Percentiles rank a stretch among this genome's conserved stretches.
Conservation (phyloP, 2,329 filamentous ascomycete genomes). For the Penicillium sp. region DNA sequence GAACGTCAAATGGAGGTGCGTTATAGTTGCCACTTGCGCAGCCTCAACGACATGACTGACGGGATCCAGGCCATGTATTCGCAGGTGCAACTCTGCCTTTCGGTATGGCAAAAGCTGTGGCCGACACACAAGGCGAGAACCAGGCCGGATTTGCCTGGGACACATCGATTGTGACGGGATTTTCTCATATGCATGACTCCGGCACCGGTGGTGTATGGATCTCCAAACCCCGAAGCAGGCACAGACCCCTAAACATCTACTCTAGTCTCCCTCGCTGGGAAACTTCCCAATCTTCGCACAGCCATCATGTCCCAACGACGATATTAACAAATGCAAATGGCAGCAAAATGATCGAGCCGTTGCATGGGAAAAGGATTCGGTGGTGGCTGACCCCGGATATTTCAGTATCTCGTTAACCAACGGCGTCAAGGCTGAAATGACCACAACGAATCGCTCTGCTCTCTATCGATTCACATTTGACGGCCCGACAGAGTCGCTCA, state of each 20-base stretch:
- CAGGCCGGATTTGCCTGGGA: constrained; percentile 58
- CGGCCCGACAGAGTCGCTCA: constrained; percentile 31
- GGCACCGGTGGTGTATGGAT: constrained; percentile 49
- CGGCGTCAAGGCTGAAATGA: constrained; percentile 64
- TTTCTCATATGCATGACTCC: constrained; percentile 53
- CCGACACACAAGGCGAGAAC: constrained; percentile 54
- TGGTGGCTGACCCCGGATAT: constrained; percentile 62
- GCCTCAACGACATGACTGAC: background rate
- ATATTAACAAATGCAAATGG: constrained; percentile 62
- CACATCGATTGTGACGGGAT: constrained; percentile 51
- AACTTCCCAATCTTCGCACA: constrained; percentile 74
- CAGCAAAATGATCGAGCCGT: constrained; percentile 52
- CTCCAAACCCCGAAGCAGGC: background rate
- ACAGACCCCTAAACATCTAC: background rate
- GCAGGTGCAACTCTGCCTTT: constrained; percentile 56
- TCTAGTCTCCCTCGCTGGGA: constrained; percentile 58
- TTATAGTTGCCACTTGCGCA: background rate
- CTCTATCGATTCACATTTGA: constrained; percentile 65
- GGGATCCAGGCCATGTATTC: constrained; percentile 52
- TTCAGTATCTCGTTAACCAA: constrained; percentile 61
- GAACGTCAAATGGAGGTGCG: constrained; percentile 51
- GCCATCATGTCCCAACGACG: constrained; percentile 58
- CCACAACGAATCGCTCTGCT: constrained; percentile 62
- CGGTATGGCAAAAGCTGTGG: constrained; percentile 54
- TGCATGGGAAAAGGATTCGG: constrained; percentile 50